A percentile compares a stretch with the other conserved stretches of the same genome.
phyloP scores from a whole-genome alignment of 2,329 filamentous ascomycete species.

The Microdochium bolleyi region DNA sequence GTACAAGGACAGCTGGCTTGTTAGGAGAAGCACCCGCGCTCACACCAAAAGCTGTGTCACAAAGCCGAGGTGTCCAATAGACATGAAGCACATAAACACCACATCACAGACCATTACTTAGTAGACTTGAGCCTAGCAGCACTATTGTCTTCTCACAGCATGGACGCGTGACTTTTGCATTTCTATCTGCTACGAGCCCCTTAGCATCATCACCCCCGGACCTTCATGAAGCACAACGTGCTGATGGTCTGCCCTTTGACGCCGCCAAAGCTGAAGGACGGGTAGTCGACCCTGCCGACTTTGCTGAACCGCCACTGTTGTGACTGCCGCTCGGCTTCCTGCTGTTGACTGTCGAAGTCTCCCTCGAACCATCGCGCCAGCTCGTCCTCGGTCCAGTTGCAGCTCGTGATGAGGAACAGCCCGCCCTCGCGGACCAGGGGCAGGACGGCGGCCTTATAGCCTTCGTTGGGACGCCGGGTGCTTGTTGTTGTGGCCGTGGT shows the following conservation, averaged over 20 bases:
- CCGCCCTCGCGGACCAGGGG: constrained; percentile 63
- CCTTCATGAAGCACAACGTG: constrained; percentile 68
- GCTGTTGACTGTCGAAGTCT: constrained; percentile 14
- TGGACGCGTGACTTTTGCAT: too few relatives aligned
- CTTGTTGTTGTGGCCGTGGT: too few relatives aligned
- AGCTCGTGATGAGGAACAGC: constrained; percentile 81
- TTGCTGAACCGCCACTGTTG: constrained; percentile 42
- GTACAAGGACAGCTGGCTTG: too few relatives aligned
- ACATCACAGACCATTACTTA: too few relatives aligned
- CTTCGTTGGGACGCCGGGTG: constrained; percentile 57
- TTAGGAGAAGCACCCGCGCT: too few relatives aligned
- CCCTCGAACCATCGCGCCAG: constrained; percentile 69
- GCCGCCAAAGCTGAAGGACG: constrained; percentile 82
- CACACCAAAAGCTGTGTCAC: too few relatives aligned
- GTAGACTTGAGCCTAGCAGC: too few relatives aligned
- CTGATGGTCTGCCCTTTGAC: constrained; percentile 83
- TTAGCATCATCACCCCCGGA: constrained; percentile 13
- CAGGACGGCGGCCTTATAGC: constrained; percentile 63
- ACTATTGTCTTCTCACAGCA: too few relatives aligned
- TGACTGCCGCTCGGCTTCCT: constrained; percentile 8
- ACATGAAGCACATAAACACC: too few relatives aligned
- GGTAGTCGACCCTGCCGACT: constrained; percentile 68
- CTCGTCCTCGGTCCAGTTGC: constrained; percentile 96
- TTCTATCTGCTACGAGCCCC: neutral
- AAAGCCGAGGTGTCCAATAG: too few relatives aligned